These are phyloP conservation scores for Coniosporium tulheliwenetii DNA, from an alignment of 2,329 filamentous ascomycete genomes.

Conservation along the genomic window DNA sequence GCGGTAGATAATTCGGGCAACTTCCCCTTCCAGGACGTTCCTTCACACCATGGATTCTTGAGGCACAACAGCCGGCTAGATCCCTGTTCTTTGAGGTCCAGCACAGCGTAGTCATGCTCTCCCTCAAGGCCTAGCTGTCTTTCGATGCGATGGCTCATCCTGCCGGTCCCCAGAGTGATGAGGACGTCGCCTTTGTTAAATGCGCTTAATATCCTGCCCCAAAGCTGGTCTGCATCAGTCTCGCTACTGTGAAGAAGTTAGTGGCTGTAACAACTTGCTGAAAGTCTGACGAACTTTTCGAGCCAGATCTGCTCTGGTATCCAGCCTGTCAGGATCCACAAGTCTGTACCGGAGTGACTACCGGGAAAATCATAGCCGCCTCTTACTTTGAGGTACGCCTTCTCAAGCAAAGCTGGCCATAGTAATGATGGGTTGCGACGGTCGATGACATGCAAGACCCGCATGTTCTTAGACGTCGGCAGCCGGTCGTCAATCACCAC, in stretches of 20 bases:
- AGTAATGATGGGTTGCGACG: constrained; percentile 64
- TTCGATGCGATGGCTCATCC: constrained; percentile 62
- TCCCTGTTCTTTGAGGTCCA: constrained; percentile 55
- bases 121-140: constrained; percentile 66
- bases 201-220: constrained; percentile 59
- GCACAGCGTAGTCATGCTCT: constrained; percentile 86
- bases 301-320: constrained; percentile 91
- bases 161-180: constrained; percentile 79
- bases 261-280: background rate
- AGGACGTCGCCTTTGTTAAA: constrained; percentile 70
- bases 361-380: constrained; percentile 97
- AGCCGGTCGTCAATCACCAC: constrained; percentile 83
- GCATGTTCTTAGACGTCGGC: constrained; percentile 57
- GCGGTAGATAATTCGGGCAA: constrained; percentile 1
- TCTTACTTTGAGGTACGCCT: constrained; percentile 88
- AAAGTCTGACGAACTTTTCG: constrained; percentile 39
- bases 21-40: constrained; percentile 53
- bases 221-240: constrained; percentile 58
- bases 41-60: constrained; percentile 93
- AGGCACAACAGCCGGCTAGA: constrained; percentile 57
- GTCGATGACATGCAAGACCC: constrained; percentile 77
- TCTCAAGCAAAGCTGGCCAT: constrained; percentile 88
- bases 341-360: constrained; percentile 89
- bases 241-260: constrained; percentile 45
- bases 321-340: constrained; percentile 90